These are phyloP conservation scores for Gremmenia infestans DNA, from an alignment of 2,329 filamentous ascomycete species.

Conservation along the genomic window DNA sequence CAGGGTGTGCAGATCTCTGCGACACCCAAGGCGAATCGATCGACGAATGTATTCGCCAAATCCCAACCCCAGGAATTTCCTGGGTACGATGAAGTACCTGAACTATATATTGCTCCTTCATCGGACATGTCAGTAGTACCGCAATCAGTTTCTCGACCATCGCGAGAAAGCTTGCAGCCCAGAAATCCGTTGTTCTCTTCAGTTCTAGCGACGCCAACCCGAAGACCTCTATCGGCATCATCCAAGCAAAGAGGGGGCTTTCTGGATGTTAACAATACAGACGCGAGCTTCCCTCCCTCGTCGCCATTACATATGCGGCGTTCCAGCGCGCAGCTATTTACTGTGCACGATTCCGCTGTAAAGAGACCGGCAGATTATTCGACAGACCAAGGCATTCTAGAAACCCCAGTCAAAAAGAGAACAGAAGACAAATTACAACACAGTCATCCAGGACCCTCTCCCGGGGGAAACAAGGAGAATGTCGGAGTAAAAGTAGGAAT, in stretches of 20 bases:
- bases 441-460: slow-evolving; percentile 13
- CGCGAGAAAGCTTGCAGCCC: slow-evolving; percentile 2
- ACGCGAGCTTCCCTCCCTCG: slow-evolving; percentile 14
- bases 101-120: slow-evolving; percentile 15
- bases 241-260: background rate
- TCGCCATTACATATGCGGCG: slow-evolving; percentile 25
- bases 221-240: slow-evolving; percentile 10
- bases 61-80: slow-evolving; percentile 11
- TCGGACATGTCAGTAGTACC: slow-evolving; percentile 27
- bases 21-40: slow-evolving; percentile 29
- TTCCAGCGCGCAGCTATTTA: slow-evolving; percentile 26
- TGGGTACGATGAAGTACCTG: slow-evolving; percentile 10
- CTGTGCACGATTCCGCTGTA: slow-evolving; percentile 20
- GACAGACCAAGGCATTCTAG: slow-evolving; percentile 16
- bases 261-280: background rate
- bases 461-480: slow-evolving; percentile 21
- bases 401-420: slow-evolving; percentile 26
- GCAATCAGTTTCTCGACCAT: slow-evolving; percentile 20
- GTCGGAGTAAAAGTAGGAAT: background rate
- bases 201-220: slow-evolving; percentile 30
- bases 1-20: slow-evolving; percentile 31
- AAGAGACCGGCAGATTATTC: slow-evolving; percentile 7
- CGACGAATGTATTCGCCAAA: slow-evolving; percentile 21
- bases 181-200: slow-evolving; percentile 19
- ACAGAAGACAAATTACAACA: slow-evolving; percentile 10